Base-by-base conservation (phyloP, 2,329 filamentous ascomycete species). In the Celoporthe dispersa region DNA sequence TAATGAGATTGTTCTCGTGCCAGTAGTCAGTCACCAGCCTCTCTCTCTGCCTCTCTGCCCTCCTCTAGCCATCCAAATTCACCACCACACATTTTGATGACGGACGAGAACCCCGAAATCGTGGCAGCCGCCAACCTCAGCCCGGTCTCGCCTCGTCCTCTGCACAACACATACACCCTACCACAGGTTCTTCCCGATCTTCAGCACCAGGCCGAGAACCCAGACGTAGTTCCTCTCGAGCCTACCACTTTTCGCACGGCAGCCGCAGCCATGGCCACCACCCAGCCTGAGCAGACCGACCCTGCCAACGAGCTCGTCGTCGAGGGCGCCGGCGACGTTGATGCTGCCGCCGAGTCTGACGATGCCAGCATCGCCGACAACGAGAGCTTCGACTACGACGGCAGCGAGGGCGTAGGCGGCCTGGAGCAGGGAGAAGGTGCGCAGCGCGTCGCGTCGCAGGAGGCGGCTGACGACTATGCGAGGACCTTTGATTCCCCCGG, bases 91-190 rank as follows among this genome's bases (percentile, higher is more conserved):
- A 5, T 48, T 48, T 81, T 82, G 78, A 86, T 87, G 84, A 81
- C 80, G 76, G 68, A 69, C 70, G 68, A 72, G 81, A 83, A 72
- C 79, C 82, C 83, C 62, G 80, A 84, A 76, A 76, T 86, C 73
- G 81, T 85, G 82, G 85, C 85, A 75, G 82, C 84, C 74, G 85
- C 85, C 79, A 81, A 84, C 77, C 79, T 88, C 69, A 86, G 82
- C 63, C 85, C 85, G 16, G 76, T 87, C 64, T 87, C 85, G 66
- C 86, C 85, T 63, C 69, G 70, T 79, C 83, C 69, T 81, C 84
- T 69, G 76, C 71, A 74, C 67, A 66, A 86, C 73, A 81, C 80
- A 63, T 80, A 83, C 68, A 82, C 84, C 35, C 79, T 84, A 61
- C 78, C 83, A 68, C 80, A 84, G 71, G 82, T 87, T 67, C 64